Percentiles rank a stretch among this genome's conserved stretches.
Conservation (phyloP, 441 rosid species). For the Viola pubescens region DNA sequence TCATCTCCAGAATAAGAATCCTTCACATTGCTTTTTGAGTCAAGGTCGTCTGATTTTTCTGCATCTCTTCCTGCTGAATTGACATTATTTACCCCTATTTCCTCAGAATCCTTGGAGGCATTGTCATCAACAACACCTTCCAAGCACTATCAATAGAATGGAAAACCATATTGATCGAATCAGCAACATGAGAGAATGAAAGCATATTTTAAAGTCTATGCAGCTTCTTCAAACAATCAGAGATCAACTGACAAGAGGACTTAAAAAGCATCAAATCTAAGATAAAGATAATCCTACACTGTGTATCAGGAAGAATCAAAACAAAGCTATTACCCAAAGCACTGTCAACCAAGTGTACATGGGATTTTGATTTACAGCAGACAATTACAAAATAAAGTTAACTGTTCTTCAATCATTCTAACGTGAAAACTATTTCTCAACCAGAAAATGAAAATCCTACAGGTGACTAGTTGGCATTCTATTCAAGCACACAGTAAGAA, state of each 20-base stretch:
- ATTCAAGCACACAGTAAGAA: too few species aligned
- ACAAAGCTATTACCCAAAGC: background rate
- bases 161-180: conserved; percentile 7
- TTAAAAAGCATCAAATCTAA: background rate
- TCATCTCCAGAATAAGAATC: conserved; percentile 40
- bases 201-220: background rate
- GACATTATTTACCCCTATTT: conserved; percentile 27
- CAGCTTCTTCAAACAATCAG: conserved; percentile 4
- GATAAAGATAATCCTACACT: too few species aligned
- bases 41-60: conserved; percentile 33
- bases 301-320: background rate
- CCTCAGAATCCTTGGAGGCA: conserved; percentile 42
- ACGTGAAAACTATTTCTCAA: too few species aligned
- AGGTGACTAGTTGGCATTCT: too few species aligned
- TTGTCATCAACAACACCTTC: conserved; percentile 32
- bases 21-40: conserved; percentile 33
- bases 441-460: too few species aligned
- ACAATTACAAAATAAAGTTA: too few species aligned
- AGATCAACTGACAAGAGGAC: background rate
- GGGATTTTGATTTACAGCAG: too few species aligned
- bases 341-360: too few species aligned
- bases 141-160: conserved; percentile 38
- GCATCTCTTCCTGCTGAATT: conserved; percentile 26
- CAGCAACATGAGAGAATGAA: conserved; percentile 9
- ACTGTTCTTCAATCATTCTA: too few species aligned